Evolutionary conservation across 768 basidiomycete species (phyloP).

Genomic region (Mycena pura): DNA sequence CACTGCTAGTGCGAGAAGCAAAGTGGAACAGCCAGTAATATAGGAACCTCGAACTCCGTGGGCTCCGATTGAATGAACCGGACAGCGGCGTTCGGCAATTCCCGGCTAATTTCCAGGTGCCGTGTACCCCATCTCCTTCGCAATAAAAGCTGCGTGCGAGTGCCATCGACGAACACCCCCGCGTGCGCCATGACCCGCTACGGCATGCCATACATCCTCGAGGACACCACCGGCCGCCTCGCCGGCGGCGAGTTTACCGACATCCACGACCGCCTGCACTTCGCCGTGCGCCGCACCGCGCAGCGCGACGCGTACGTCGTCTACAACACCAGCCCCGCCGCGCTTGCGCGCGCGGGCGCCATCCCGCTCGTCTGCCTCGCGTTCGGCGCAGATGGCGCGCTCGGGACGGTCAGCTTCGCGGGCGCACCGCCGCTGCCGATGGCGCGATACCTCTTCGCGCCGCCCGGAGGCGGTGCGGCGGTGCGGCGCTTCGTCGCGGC

Average conservation of each 20-base stretch:
- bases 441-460: constrained; percentile 48
- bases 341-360: constrained; percentile 31
- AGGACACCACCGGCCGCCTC: constrained; percentile 64
- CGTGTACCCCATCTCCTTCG: no score
- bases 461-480: constrained; percentile 36
- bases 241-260: constrained; percentile 66
- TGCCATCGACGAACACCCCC: no score
- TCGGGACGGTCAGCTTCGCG: constrained; percentile 60
- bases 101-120: no score
- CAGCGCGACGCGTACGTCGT: constrained; percentile 57
- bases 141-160: no score
- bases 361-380: constrained; percentile 56
- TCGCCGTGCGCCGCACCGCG: constrained; percentile 56
- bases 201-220: constrained; percentile 67
- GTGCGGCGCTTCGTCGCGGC: constrained; percentile 62
- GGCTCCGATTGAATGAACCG: no score
- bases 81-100: no score
- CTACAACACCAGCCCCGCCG: no score
- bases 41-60: no score
- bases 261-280: constrained; percentile 63
- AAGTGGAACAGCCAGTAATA: no score
- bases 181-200: constrained; percentile 48
- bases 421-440: constrained; percentile 51
- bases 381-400: constrained; percentile 55
- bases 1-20: no score